Evolutionary conservation across 1,139 yeast genomes (phyloP), one percentile per base, ranked within the genome.

Genomic region (Sugiyamaella neomexicana): DNA sequence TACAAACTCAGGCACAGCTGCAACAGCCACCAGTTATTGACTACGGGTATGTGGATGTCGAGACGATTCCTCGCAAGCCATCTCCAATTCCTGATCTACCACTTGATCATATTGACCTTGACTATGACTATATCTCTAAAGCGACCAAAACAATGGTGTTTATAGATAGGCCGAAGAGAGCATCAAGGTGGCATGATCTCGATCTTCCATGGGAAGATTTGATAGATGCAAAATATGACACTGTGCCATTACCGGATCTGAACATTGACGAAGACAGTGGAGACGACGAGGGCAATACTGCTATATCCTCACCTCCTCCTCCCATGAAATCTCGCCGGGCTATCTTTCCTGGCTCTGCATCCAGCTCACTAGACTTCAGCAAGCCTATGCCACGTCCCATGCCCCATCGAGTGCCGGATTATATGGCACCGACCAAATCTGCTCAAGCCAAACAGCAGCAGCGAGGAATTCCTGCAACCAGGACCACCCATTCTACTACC

Each of bases 101-200:
- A 1, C 46, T 61, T 36, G 65, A 64, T 31, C 62, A 60, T 32
- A 57, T 62, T 43, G 65, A 62, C 6, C 56, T 64, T 39, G 64
- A 64, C 48, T 62, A 61, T 40, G 60, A 60, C 8, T 58, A 52
- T 6, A 41, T 59, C 8, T 47, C 50, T n/a, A 46, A 46, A 34
- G 56, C 52, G 6, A 27, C 55, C 17, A 52, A 46, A 16, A 43
- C 59, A n/a, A 12, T 37, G 10, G 49, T 54, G 15, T 54, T 46
- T 41, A 40, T 54, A n/a, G 58, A 55, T 27, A 45, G 45, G 9
- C 48, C 45, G 10, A 32, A 39, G 10, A 32, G 34, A 6, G 15
- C 9, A 12, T 46, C 49, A 10, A 42, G 15, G 23, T 29, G 51
- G 47, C 17, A 23, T 1, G 50, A 43, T 13, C 39, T 45, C 6